Conservation (phyloP, 768 basidiomycete species). For the Kockovaella imperatae region DNA sequence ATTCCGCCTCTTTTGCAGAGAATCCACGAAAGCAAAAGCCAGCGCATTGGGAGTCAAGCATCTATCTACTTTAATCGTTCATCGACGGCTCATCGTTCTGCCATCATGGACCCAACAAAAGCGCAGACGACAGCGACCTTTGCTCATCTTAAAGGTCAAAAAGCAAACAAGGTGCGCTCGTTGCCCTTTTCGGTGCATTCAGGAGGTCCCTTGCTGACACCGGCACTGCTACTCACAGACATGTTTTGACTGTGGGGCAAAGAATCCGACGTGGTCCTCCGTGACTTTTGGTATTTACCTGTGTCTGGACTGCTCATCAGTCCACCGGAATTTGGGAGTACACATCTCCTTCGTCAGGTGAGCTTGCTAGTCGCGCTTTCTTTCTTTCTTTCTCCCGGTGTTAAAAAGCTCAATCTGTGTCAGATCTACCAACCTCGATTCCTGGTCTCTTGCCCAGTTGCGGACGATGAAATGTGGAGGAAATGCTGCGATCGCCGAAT, state of each 20-base stretch:
- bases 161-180: constrained; percentile 57
- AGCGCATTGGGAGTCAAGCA: no score
- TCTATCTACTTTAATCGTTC: no score
- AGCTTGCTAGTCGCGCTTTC: constrained; percentile 24
- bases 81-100: no score
- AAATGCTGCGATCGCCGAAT: constrained; percentile 75
- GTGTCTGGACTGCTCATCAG: constrained; percentile 90
- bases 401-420: neutral
- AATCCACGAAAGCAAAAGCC: no score
- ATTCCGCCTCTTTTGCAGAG: no score
- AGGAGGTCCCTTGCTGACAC: neutral
- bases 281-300: constrained; percentile 96
- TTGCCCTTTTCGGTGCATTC: neutral
- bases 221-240: constrained; percentile 48
- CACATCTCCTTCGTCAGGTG: constrained; percentile 96
- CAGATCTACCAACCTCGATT: constrained; percentile 93
- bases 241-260: constrained; percentile 91
- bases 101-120: constrained; percentile 49
- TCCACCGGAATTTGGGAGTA: constrained; percentile 94
- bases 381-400: neutral
- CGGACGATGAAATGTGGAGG: constrained; percentile 96
- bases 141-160: constrained; percentile 69
- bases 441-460: constrained; percentile 82
- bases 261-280: constrained; percentile 96
- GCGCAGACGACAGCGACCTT: constrained; percentile 82